Base-by-base conservation (phyloP, 2,329 filamentous ascomycete species). In the Alternaria incomplexa region DNA sequence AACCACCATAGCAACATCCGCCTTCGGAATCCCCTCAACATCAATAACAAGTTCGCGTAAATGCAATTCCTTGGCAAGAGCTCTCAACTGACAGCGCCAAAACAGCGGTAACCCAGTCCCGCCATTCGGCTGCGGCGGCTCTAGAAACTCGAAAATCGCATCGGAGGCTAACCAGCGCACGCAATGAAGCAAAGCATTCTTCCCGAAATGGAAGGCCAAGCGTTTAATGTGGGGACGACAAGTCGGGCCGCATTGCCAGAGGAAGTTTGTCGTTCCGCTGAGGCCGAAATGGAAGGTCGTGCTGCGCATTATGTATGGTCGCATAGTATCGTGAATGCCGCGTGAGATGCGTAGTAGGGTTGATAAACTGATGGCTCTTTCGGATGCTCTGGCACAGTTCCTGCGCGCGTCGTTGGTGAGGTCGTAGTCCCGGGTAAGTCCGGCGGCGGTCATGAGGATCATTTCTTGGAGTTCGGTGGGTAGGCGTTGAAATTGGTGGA, bases 1-100 rank as follows among this genome's bases (percentile, higher is more conserved):
- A 15, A 70, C 55, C 9, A 77, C 64, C 63, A 78, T 67, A 2
- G 69, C 64, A 7, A 78, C 22, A 45, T 77, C 70, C 0, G 43
- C 23, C 6, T 26, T 17, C 4, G 66, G 67, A 3, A 77, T 65
- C 5, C 64, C 58, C 17, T 59, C 47, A 8, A 76, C 61, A 28
- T 77, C 71, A 26, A 78, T 60, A 1, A 65, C 73, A 4, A 78
- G 65, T 0, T 66, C 68, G 36, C 55, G 43, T 0, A 78, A 63
- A 32, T 72, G 60, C 12, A 78, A 52, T 17, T 77, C 74, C 12
- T 63, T 61, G 12, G 66, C 66, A 4, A 77, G 61, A 26, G 76
- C 73, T 10, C 69, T 71, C 13, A 78, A 66, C 47, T 78, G 75
- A 26, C 73, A 75, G 26, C 76, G 71, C 76, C 76, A 78, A 28